A percentile compares a stretch with the other conserved stretches of the same genome.
Evolutionary conservation across 164 flowering plant genomes (phyloP).

Genomic region (Annona squamosa): DNA sequence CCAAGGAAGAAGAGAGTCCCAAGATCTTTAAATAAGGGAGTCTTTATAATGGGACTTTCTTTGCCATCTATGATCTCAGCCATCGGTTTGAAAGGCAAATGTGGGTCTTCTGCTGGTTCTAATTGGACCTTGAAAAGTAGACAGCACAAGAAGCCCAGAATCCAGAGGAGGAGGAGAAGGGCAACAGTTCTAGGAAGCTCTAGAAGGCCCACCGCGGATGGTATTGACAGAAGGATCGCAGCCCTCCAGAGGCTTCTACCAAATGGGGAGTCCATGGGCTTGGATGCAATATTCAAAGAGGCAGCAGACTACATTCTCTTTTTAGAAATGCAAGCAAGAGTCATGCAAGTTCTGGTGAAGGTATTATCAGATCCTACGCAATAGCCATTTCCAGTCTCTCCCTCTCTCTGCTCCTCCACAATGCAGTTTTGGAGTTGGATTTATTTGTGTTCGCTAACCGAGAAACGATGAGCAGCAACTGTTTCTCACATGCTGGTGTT

Average conservation of each 20-base stretch:
- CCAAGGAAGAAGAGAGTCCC: slow-evolving; percentile 2
- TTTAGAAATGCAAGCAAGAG: slow-evolving; percentile 52
- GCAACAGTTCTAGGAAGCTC: slow-evolving; percentile 12
- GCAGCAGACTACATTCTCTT: slow-evolving; percentile 68
- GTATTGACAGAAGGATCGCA: slow-evolving; percentile 37
- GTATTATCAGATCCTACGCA: slow-evolving; percentile 17
- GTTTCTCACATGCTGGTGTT: no score
- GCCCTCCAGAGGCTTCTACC: slow-evolving; percentile 62
- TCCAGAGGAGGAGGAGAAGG: slow-evolving; percentile 5
- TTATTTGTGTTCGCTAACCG: neutral
- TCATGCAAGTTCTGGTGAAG: slow-evolving; percentile 57
- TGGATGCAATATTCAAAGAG: slow-evolving; percentile 63
- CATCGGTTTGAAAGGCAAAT: slow-evolving; percentile 16
- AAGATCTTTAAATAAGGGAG: slow-evolving; percentile 15
- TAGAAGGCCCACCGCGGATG: slow-evolving; percentile 17
- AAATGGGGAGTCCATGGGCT: slow-evolving; percentile 31
- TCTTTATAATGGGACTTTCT: slow-evolving; percentile 26
- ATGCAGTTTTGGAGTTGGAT: neutral
- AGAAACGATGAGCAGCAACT: neutral
- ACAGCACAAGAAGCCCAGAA: neutral
- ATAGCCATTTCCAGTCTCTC: neutral
- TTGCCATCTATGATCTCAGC: slow-evolving; percentile 3
- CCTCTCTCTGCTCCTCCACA: neutral
- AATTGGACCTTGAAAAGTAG: slow-evolving; percentile 15
- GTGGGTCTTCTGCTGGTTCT: slow-evolving; percentile 12